phyloP scores from a whole-genome alignment of 148 eudicot species.

The Rheum nobile region DNA sequence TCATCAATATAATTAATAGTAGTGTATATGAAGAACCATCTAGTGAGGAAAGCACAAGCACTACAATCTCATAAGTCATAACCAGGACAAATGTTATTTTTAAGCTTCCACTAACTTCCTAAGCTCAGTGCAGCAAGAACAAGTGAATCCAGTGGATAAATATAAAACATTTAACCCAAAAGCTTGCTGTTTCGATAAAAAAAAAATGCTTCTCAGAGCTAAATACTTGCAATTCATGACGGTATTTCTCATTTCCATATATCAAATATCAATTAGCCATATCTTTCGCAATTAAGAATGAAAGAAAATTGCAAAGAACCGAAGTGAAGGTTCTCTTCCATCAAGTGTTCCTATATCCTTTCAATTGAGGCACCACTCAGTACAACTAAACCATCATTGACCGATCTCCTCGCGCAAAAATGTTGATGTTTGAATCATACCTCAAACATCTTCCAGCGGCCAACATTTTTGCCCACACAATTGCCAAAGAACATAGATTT shows the following conservation, averaged over 20 bases:
- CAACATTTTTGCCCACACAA: background rate
- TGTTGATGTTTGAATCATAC: background rate
- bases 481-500: background rate
- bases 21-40: background rate
- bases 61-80: background rate
- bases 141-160: background rate
- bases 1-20: background rate
- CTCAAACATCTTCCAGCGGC: background rate
- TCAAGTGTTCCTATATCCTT: background rate
- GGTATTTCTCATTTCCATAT: background rate
- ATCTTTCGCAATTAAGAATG: background rate
- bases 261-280: background rate
- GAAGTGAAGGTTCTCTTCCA: background rate
- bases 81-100: background rate
- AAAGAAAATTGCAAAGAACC: background rate
- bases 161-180: background rate
- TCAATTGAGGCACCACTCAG: background rate
- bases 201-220: background rate
- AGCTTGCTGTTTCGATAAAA: background rate
- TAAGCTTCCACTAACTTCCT: background rate
- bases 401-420: background rate
- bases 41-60: background rate
- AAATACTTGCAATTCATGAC: background rate
- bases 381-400: background rate
- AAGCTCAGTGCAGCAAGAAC: background rate